These are phyloP conservation scores for Elaeis oleifera DNA, from an alignment of 202 grass and related monocot genomes.

Conservation along the genomic window DNA sequence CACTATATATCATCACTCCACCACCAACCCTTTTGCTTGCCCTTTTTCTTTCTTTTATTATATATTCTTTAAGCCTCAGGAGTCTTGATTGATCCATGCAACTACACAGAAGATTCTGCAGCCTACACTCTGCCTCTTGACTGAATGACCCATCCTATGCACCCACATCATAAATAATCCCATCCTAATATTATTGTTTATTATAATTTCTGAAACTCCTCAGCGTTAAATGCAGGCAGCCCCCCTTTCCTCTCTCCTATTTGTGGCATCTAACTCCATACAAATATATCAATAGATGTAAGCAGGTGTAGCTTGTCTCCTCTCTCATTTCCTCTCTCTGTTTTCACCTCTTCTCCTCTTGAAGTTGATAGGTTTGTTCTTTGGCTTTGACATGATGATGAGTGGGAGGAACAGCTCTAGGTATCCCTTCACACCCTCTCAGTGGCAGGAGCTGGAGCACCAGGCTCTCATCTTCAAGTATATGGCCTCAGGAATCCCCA, in stretches of 20 bases:
- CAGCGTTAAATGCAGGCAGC: slow-evolving; percentile 20
- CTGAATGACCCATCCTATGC: slow-evolving; percentile 41
- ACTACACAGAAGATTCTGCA: slow-evolving; percentile 62
- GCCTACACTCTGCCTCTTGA: slow-evolving; percentile 52
- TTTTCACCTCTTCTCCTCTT: too few relatives aligned
- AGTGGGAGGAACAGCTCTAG: slow-evolving; percentile 22
- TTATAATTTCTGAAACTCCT: too few relatives aligned
- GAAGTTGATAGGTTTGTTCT: too few relatives aligned
- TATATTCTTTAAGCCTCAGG: background rate
- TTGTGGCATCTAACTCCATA: too few relatives aligned
- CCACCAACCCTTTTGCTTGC: background rate
- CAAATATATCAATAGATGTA: too few relatives aligned
- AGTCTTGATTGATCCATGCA: slow-evolving; percentile 26
- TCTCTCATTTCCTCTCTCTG: too few relatives aligned
- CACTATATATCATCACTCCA: background rate
- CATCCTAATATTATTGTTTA: too few relatives aligned
- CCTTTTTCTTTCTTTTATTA: background rate
- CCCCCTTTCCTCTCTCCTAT: background rate
- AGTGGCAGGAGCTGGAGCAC: slow-evolving; percentile 98
- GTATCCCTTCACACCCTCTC: slow-evolving; percentile 84
- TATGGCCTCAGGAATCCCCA: slow-evolving; percentile 76
- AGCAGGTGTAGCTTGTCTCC: too few relatives aligned
- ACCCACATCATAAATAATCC: background rate
- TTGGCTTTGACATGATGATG: slow-evolving; percentile 48
- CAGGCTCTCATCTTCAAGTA: slow-evolving; percentile 96